Percentiles rank a stretch among this genome's conserved stretches.
These are phyloP conservation scores for Oehlia diaphana DNA, from an alignment of 192 early-diverging fungal species.

Conservation along the genomic window DNA sequence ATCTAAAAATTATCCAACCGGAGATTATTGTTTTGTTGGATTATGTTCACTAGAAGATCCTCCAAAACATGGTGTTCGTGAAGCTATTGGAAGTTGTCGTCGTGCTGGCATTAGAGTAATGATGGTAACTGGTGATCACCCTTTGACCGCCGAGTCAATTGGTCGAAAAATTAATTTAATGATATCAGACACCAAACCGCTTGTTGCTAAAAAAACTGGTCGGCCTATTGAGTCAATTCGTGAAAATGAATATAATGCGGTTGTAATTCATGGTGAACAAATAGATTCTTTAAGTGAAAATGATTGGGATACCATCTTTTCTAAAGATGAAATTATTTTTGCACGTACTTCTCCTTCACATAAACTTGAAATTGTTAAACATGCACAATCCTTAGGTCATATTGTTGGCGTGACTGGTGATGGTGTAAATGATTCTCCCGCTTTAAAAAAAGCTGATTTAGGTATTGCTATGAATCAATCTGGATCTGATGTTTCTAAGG, in stretches of 20 bases:
- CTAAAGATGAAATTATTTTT: conserved; percentile 95
- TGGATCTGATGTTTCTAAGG: conserved; percentile 95
- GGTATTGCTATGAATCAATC: conserved; percentile 97
- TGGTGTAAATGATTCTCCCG: conserved; percentile 96
- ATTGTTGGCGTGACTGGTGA: conserved; percentile 98
- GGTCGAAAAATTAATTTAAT: conserved; percentile 96
- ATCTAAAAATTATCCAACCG: conserved; percentile 68
- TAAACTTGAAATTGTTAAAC: conserved; percentile 96
- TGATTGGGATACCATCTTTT: conserved; percentile 93
- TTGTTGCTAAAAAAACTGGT: conserved; percentile 70
- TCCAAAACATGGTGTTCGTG: conserved; percentile 97
- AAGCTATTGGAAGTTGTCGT: conserved; percentile 92
- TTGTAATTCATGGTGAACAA: conserved; percentile 91
- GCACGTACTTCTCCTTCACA: conserved; percentile 95
- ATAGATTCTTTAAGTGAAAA: conserved; percentile 78
- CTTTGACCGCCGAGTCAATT: conserved; percentile 94
- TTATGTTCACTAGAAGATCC: conserved; percentile 93
- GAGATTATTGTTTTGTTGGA: conserved; percentile 77
- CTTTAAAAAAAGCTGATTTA: conserved; percentile 94
- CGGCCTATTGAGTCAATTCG: conserved; percentile 57
- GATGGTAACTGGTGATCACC: conserved; percentile 99
- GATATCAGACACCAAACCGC: conserved; percentile 81
- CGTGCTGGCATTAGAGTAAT: conserved; percentile 94
- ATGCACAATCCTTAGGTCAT: conserved; percentile 87
- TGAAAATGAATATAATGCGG: conserved; percentile 83